Percentiles rank a stretch among this genome's conserved stretches.
Conservation (phyloP, 1,284 basidiomycete species). For the Ustilago xerochloae region DNA sequence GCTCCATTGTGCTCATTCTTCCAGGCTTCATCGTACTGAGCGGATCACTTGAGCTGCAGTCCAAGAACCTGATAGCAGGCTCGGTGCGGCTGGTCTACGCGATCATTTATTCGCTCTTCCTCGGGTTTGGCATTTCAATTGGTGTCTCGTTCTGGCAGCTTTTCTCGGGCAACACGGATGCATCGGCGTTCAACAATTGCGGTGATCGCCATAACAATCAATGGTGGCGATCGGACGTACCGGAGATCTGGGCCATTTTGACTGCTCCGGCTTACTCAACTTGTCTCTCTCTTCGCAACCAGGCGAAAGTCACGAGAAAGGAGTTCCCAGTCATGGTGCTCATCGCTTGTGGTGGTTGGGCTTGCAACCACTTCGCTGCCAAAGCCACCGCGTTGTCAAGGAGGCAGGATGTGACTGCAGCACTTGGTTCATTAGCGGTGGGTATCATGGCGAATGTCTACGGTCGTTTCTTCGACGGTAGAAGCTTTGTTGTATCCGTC, state of each 20-base stretch:
- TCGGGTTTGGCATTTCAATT: conserved; percentile 58
- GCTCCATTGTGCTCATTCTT: conserved; percentile 86
- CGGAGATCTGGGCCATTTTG: conserved; percentile 72
- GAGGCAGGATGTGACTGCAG: conserved; percentile 64
- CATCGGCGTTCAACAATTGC: conserved; percentile 32
- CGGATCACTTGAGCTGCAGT: conserved; percentile 80
- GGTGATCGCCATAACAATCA: conserved; percentile 17
- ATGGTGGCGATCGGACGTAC: conserved; percentile 71
- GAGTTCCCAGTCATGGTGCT: conserved; percentile 77
- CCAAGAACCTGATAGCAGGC: conserved; percentile 65
- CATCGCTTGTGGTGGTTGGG: conserved; percentile 82
- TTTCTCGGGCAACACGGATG: conserved; percentile 33
- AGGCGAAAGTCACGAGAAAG: conserved; percentile 76
- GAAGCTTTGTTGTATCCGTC: conserved; percentile 76
- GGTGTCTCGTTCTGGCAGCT: conserved; percentile 62
- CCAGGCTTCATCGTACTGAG: conserved; percentile 74
- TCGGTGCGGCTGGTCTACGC: conserved; percentile 86
- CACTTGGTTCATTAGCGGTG: conserved; percentile 79
- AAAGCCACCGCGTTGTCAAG: conserved; percentile 35
- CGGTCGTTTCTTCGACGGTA: conserved; percentile 81
- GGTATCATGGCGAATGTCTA: conserved; percentile 85
- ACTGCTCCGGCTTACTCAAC: conserved; percentile 82
- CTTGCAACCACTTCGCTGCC: conserved; percentile 48
- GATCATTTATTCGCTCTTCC: conserved; percentile 75
- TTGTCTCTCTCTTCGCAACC: conserved; percentile 80